Evolutionary conservation across 2,329 filamentous ascomycete species (phyloP), one percentile per base, ranked within the genome.

Genomic region (Onygenales sp.): DNA sequence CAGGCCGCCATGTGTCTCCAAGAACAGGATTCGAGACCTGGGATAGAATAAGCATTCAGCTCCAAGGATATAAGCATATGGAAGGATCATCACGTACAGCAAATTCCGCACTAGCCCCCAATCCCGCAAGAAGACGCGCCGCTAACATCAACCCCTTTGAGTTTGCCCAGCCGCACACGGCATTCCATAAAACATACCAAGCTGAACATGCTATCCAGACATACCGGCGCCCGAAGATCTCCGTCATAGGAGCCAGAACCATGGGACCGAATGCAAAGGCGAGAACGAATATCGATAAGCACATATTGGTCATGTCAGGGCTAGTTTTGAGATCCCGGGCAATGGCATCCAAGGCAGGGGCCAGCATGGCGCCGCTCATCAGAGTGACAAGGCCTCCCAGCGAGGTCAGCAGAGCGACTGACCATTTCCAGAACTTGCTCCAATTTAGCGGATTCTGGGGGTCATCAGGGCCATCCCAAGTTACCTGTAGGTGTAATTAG

Each of bases 201-300:
- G 76, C 61, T 59, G 84, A 87, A 54, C 81, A 78, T 1, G 62
- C 63, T 14, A 78, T 74, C 55, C 86, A 75, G 44, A 87, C 68
- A 5, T 74, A 66, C 40, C 77, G 66, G 6, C 81, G 73, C 5
- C 80, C 84, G 53, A 79, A 84, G 11, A 86, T 68, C 61, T 87
- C 84, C n/a, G 79, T 75, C 6, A 86, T 62, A 0, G 83, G 83
- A 2, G 84, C 84, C 74, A 84, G 84, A 2, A 86, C 58, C 4
- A 85, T 68, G 1, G 82, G 82, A 0, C 81, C 81, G 52, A 84
- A 56, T 45, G 62, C 62, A 56, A 82, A 84, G 1, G 80, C 80
- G 0, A 84, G 67, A 2, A 85, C 66, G 61, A 82, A 85, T 54
- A 85, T 82, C 56, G 77, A 81, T 36, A 83, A 79, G 11, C 78